Evolutionary conservation across 805 yeast genomes (phyloP), one percentile per base, ranked within the genome.

Genomic region (Teunomyces panamensis): DNA sequence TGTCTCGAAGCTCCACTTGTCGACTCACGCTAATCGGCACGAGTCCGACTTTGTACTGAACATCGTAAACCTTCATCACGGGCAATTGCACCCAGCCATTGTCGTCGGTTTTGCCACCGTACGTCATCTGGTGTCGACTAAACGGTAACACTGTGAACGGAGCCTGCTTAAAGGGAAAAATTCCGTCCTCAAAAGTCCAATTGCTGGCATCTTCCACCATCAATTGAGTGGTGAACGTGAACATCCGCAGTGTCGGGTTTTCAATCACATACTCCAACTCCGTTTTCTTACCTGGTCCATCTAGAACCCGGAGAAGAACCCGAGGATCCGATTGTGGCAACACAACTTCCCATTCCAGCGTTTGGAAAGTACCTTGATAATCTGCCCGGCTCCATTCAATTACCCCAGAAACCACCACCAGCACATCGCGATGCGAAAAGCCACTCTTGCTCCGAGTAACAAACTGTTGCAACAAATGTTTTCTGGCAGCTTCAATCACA

Each of bases 251-350:
- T 0, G 95, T 85, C 10, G 95, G 90, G 57, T 88, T 88, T 58
- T 88, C 96, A 43, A 88, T 58, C 44, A 74, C 71, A 58, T 79
- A 87, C 10, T 59, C 68, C 39, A 81, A 60, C 37, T 58, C 63
- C 11, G 71, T 54, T 1, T 49, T 51, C 5, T 17, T 39, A 11
- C 36, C 43, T 2, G 24, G 24, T 20, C 42, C 50, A 1, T 50
- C 54, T 7, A 50, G 53, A 3, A 71, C 59, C n/a, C 62, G 65
- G 3, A 84, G 69, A 29, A 87, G 62, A 2, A 84, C 81, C 44
- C 94, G 63, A 3, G 94, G 92, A 57, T 87, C 92, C 48, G 82
- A 71, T 43, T 84, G 70, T 2, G 91, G 87, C 14, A 87, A 58
- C 1, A 73, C 62, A 2, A 83, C 69, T 44, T 80, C 81, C 75